Percentiles rank a stretch among this genome's conserved stretches.
phyloP scores from a whole-genome alignment of 805 yeast species.

The Myxozyma nipponensis region DNA sequence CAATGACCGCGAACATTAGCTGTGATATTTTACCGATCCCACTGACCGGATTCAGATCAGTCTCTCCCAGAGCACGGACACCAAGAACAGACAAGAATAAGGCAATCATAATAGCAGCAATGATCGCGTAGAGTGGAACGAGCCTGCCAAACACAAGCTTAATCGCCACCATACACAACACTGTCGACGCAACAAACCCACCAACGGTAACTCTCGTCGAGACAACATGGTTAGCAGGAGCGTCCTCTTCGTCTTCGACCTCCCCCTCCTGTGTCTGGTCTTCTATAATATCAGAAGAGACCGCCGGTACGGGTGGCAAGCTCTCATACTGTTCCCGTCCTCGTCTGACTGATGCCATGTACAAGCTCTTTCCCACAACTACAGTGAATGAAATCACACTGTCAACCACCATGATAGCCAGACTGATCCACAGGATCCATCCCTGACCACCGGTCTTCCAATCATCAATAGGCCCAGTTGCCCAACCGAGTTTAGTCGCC shows the following conservation, averaged over 20 bases:
- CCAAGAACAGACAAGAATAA: constrained; percentile 78
- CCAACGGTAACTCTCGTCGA: constrained; percentile 46
- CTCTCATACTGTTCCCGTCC: not conserved
- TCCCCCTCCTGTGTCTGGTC: constrained; percentile 4
- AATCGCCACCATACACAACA: constrained; percentile 64
- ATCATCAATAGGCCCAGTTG: constrained; percentile 82
- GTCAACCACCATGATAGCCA: constrained; percentile 91
- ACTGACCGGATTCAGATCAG: constrained; percentile 93
- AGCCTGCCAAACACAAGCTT: constrained; percentile 63
- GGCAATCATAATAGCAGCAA: constrained; percentile 69
- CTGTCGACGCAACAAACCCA: constrained; percentile 64
- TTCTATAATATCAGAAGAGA: not conserved
- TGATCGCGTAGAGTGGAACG: constrained; percentile 67
- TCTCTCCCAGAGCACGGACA: constrained; percentile 92
- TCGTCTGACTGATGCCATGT: constrained; percentile 6
- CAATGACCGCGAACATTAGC: constrained; percentile 73
- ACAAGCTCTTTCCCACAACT: constrained; percentile 20
- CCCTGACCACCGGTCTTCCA: constrained; percentile 96
- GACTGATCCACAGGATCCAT: constrained; percentile 93
- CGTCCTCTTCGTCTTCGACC: constrained; percentile 38
- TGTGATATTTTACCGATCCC: constrained; percentile 96
- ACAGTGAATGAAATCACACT: constrained; percentile 75
- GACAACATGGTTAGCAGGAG: constrained; percentile 48
- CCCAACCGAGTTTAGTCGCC: constrained; percentile 71
- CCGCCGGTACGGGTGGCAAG: constrained; percentile 10